Base-by-base conservation (phyloP, 1,139 yeast genomes). In the Debaryomyces fabryi region DNA sequence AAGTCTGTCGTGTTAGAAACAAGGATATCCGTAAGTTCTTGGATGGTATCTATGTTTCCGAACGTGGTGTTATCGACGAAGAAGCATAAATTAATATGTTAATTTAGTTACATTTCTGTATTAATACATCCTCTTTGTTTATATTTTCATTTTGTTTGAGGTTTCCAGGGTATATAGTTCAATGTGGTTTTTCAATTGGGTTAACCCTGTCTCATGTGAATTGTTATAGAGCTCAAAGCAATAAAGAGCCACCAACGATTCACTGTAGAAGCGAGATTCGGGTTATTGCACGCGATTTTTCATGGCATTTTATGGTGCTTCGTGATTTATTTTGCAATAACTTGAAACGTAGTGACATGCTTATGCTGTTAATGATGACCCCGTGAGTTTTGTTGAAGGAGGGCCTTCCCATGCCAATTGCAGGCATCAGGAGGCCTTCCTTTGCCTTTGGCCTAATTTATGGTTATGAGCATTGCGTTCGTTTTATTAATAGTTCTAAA, bases 21-120 rank as follows among this genome's bases (percentile, higher is more conserved):
- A 95, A 95, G 92, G 99, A 95, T 93, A 93, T 95, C 92, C 91
- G 99, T 83, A 93, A 93, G 87, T 93, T 87, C 82, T 88, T 93
- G 85, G 99, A 93, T 80, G 99, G 99, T 91, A 92, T 93, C 82
- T 93, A 93, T 79, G 99, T 93, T 69, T 92, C 98, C 62, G 96
- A 89, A 82, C 88, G 89, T 80, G 97, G 97, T 71, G 81, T 82
- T 73, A 83, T 93, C 73, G 88, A 72, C 54, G 83, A 81, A 71
- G 90, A 85, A 52, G 71, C 72, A 58, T 81, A 80, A 74, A 52
- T 68, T 71, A 41, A 45, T 41, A 25, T 37, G 39, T 25, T 40
- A 35, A 35, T 42, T 42, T 42, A 39, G 34, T 42, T 45, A 48
- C 42, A 44, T 48, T 57, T 59, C 58, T 57, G 59, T 60, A 58